These are phyloP conservation scores for Candida multigemmis DNA, from an alignment of 805 yeast species.

Conservation along the genomic window DNA sequence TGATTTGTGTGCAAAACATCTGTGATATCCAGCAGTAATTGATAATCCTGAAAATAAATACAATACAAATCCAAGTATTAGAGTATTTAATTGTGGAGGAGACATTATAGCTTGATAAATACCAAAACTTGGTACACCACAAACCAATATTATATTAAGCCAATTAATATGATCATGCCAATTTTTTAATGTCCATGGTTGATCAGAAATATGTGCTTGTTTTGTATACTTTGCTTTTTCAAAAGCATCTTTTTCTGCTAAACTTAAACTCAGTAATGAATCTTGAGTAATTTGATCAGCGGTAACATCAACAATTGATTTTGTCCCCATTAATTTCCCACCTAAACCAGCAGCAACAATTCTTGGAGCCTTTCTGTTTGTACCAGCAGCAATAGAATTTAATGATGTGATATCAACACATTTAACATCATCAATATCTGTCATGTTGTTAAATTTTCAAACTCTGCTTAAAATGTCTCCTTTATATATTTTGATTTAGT, in stretches of 20 bases:
- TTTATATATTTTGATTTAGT: no score
- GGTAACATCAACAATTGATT: slow-evolving; percentile 57
- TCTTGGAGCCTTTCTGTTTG: slow-evolving; percentile 59
- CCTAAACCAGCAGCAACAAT: slow-evolving; percentile 73
- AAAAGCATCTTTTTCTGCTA: slow-evolving; percentile 27
- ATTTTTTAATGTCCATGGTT: slow-evolving; percentile 66
- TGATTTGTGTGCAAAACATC: slow-evolving; percentile 72
- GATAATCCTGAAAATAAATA: slow-evolving; percentile 62
- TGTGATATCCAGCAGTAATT: slow-evolving; percentile 79
- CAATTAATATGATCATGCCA: slow-evolving; percentile 75
- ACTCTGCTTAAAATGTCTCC: slow-evolving; percentile 3
- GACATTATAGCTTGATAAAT: slow-evolving; percentile 32
- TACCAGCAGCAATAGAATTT: slow-evolving; percentile 76
- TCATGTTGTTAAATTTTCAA: background rate
- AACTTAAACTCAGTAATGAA: slow-evolving; percentile 27
- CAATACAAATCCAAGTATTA: slow-evolving; percentile 41
- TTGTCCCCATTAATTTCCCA: slow-evolving; percentile 76
- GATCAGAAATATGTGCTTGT: slow-evolving; percentile 72
- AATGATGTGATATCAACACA: slow-evolving; percentile 57
- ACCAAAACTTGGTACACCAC: slow-evolving; percentile 52
- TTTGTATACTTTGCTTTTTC: slow-evolving; percentile 26
- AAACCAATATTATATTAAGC: slow-evolving; percentile 62
- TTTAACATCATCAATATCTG: slow-evolving; percentile 9
- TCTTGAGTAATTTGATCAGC: slow-evolving; percentile 54
- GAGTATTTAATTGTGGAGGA: slow-evolving; percentile 44